Conservation (phyloP, 331 rosid genomes). For the Ulmus americana region DNA sequence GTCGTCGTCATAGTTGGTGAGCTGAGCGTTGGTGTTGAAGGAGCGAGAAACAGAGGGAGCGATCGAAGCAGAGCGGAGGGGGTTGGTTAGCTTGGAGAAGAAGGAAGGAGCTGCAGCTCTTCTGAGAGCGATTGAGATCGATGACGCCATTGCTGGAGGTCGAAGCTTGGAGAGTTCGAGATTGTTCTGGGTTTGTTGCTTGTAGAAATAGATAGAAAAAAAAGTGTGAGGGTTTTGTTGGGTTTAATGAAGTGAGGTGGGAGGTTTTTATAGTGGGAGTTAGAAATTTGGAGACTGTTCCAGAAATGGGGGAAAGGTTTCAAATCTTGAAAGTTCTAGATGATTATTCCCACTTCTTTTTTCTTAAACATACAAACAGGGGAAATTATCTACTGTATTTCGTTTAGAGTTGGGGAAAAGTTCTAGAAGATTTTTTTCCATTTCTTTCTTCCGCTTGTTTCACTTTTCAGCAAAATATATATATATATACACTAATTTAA, state of each 20-base stretch:
- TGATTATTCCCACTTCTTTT: no score
- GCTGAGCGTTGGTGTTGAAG: slow-evolving; percentile 52
- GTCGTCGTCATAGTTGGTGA: slow-evolving; percentile 20
- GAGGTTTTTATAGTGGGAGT: no score
- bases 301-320: no score
- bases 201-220: neutral
- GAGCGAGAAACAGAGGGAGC: slow-evolving; percentile 42
- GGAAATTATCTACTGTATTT: no score
- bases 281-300: no score
- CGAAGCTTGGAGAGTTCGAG: neutral
- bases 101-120: slow-evolving; percentile 15
- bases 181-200: neutral
- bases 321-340: no score
- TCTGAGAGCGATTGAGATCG: slow-evolving; percentile 22
- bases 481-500: no score
- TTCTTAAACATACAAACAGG: no score
- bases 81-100: slow-evolving; percentile 22
- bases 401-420: no score
- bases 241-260: neutral
- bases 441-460: no score
- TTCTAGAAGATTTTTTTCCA: no score
- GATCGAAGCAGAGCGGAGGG: slow-evolving; percentile 27
- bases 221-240: neutral
- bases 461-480: no score
- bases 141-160: slow-evolving; percentile 19